A percentile compares a stretch with the other conserved stretches of the same genome.
Conservation (phyloP, 352 stramenopile species). For the Pythium periplocum region DNA sequence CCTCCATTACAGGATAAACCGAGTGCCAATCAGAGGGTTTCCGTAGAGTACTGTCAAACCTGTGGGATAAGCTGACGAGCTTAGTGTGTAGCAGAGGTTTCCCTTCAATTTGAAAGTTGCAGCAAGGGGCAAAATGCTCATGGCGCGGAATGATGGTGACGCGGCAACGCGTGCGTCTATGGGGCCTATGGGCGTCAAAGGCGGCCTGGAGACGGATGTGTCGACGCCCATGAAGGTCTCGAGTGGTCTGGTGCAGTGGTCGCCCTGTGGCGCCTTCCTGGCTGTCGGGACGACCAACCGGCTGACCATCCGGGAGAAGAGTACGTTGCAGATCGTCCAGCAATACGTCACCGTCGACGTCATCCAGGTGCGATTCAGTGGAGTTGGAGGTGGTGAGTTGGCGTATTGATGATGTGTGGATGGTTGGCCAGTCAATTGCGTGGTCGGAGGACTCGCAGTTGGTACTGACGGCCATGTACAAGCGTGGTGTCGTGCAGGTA, state of each 20-base stretch:
- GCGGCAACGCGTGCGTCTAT: no score
- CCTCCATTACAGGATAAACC: no score
- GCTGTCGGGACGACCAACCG: constrained; percentile 45
- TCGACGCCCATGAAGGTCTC: constrained; percentile 47
- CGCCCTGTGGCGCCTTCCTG: constrained; percentile 50
- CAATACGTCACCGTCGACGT: constrained; percentile 50
- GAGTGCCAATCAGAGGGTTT: no score
- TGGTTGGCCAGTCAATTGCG: constrained; percentile 19
- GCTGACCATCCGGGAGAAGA: constrained; percentile 46
- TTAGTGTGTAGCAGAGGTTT: no score
- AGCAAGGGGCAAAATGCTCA: neutral
- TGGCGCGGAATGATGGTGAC: no score
- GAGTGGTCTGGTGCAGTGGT: constrained; percentile 63
- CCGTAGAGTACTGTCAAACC: no score
- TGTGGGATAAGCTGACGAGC: no score
- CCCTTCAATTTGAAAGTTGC: neutral
- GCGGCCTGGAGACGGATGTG: constrained; percentile 25
- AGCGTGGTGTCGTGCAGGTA: constrained; percentile 59
- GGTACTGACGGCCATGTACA: constrained; percentile 56
- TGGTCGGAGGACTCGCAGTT: constrained; percentile 70
- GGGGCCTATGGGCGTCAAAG: no score
- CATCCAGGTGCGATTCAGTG: constrained; percentile 26
- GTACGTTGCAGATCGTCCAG: constrained; percentile 56
- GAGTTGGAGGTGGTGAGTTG: neutral
- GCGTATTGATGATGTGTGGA: neutral